Evolutionary conservation across 495 filamentous ascomycete genomes (phyloP), one percentile per base, ranked within the genome.

Genomic region (Penicillium waksmanii): DNA sequence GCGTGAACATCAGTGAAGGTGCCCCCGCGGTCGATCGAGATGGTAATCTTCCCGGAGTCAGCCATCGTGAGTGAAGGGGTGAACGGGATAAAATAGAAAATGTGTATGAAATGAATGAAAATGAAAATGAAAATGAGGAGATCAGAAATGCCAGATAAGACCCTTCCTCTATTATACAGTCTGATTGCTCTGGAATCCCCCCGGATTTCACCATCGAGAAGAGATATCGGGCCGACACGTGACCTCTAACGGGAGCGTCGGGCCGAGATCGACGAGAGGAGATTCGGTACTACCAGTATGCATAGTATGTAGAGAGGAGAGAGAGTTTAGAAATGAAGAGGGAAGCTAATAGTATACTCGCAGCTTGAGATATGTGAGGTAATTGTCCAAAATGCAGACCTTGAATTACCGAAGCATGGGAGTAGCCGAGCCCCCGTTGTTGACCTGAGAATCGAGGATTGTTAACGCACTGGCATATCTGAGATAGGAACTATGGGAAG

Each of bases 1-100:
- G 83, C 85, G 33, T 83, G 79, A 19, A 80, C 82, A 77, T 89
- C 86, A 15, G 84, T 87, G 66, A 89, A 89, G 13, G 86, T 89
- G 17, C 86, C 86, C 36, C 86, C 86, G 25, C 86, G 77, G 64
- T 83, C 80, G 38, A 81, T 80, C 17, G 77, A 75, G 57, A 77
- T 77, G 23, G 73, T 74, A 48, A 77, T 69, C 60, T 77, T 77
- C 53, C 62, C 69, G n/a, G 66, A 56, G 11, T 64, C 66, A 35
- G 63, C 57, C 74, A 77, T 77, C 9, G 21, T 58, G 53, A 17
- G 44, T 43, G 44, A 38, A 38, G 36, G 51, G 47, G 40, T 13
- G n/a, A 40, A 17, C 40, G 43, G n/a, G 19, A 35, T 40, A 13
- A 19, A 18, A 10, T 38, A 48, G 17, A 19, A 21, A 38, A 12